Percentiles rank a stretch among this genome's conserved stretches.
phyloP scores from a whole-genome alignment of 2,329 filamentous ascomycete genomes.

The Leptographium radiaticola region DNA sequence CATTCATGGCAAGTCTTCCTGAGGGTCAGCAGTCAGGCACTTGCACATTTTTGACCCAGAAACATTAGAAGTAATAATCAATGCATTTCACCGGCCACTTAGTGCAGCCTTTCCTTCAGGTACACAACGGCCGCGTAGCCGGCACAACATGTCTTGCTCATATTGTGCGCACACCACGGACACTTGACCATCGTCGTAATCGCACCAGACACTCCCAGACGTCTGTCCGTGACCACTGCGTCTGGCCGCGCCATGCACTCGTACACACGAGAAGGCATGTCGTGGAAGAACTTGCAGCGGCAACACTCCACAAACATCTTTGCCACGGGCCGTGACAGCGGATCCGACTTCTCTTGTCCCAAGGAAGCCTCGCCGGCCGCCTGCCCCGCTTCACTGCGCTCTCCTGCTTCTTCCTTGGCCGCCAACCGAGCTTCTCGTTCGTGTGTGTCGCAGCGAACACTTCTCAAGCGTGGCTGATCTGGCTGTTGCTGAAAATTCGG shows the following conservation, averaged over 20 bases:
- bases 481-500: not conserved
- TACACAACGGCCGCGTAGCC: conserved; percentile 56
- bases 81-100: not conserved
- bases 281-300: conserved; percentile 49
- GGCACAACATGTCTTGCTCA: conserved; percentile 56
- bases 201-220: conserved; percentile 38
- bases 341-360: conserved; percentile 4
- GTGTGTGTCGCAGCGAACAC: too few relatives aligned
- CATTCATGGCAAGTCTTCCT: too few relatives aligned
- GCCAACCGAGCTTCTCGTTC: too few relatives aligned
- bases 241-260: conserved; percentile 50
- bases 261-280: conserved; percentile 51
- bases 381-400: too few relatives aligned
- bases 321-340: conserved; percentile 22
- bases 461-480: conserved; percentile 1
- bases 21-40: too few relatives aligned
- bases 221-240: conserved; percentile 36
- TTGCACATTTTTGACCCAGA: too few relatives aligned
- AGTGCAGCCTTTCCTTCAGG: conserved; percentile 49
- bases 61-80: too few relatives aligned
- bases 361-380: too few relatives aligned
- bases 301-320: conserved; percentile 57
- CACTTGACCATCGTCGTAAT: conserved; percentile 52
- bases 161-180: conserved; percentile 59
- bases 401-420: too few relatives aligned